A percentile compares a stretch with the other conserved stretches of the same genome.
phyloP scores from a whole-genome alignment of 257 asterid species.

The Nicotiana sylvestris region DNA sequence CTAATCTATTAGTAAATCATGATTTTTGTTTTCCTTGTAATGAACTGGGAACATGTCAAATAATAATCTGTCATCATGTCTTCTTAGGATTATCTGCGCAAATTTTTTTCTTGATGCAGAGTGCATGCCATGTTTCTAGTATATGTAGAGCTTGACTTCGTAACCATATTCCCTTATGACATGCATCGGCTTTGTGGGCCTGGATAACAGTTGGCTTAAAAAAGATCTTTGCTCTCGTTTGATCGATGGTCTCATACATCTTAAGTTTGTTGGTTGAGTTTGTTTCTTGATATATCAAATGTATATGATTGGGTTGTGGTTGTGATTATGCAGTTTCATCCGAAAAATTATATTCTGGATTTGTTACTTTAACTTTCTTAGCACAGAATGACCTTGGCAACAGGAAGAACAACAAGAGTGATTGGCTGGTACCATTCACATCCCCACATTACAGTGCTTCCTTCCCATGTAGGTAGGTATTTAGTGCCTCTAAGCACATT shows the following conservation, averaged over 20 bases:
- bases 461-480: conserved; percentile 95
- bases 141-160: not conserved
- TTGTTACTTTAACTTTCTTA: conserved; percentile 57
- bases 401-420: conserved; percentile 87
- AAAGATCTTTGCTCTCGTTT: not conserved
- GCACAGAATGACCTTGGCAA: conserved; percentile 83
- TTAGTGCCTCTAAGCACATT: not conserved
- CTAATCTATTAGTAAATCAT: not conserved
- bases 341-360: conserved; percentile 1
- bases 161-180: not conserved
- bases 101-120: not conserved
- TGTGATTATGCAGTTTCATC: conserved; percentile 3
- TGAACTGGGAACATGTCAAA: not conserved
- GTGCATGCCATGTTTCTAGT: not conserved
- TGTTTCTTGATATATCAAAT: not conserved
- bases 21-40: not conserved
- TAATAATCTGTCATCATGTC: not conserved
- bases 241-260: not conserved
- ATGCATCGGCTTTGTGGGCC: not conserved
- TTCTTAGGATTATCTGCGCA: not conserved
- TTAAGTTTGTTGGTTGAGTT: not conserved
- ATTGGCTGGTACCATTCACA: conserved; percentile 99
- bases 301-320: not conserved
- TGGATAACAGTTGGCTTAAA: not conserved
- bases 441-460: conserved; percentile 98